A percentile compares a stretch with the other conserved stretches of the same genome.
These are phyloP conservation scores for Thuidium tamariscinum DNA, from an alignment of 225 moss, liverwort and hornwort genomes.

Conservation along the genomic window DNA sequence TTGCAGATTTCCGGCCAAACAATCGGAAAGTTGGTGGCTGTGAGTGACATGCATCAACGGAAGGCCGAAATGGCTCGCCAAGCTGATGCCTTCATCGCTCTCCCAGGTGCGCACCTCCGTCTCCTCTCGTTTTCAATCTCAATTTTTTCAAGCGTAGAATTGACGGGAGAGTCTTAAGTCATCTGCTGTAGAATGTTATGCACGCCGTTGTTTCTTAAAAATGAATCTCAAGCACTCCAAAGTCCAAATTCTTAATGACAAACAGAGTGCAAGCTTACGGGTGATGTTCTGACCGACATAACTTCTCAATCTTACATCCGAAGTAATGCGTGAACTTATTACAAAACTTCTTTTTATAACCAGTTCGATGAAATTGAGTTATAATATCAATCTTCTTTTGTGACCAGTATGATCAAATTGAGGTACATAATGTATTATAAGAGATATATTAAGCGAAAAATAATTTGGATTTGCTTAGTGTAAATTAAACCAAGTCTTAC, in stretches of 20 bases:
- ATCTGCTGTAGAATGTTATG: not conserved
- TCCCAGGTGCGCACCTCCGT: constrained; percentile 39
- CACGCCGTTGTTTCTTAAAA: not conserved
- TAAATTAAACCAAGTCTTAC: not conserved
- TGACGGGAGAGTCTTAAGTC: not conserved
- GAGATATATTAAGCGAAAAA: not conserved
- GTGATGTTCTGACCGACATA: too few relatives aligned
- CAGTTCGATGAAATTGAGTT: not conserved
- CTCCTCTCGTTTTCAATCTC: not conserved
- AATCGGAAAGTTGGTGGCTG: constrained; percentile 53
- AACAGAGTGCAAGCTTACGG: not conserved
- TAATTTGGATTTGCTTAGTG: not conserved
- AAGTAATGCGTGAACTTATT: not conserved
- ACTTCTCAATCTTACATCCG: not conserved
- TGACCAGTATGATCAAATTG: not conserved
- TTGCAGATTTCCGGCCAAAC: constrained; percentile 65
- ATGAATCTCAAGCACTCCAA: not conserved
- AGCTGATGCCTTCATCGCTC: constrained; percentile 87
- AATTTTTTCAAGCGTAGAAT: not conserved
- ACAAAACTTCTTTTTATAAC: not conserved
- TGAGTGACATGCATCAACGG: constrained; percentile 78
- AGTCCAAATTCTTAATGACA: not conserved
- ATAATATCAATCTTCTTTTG: not conserved
- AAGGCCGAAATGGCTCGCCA: constrained; percentile 93
- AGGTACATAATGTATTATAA: not conserved